A percentile compares a stretch with the other conserved stretches of the same genome.
Conservation (phyloP, 2,329 filamentous ascomycete genomes). For the Xylaria sp. region DNA sequence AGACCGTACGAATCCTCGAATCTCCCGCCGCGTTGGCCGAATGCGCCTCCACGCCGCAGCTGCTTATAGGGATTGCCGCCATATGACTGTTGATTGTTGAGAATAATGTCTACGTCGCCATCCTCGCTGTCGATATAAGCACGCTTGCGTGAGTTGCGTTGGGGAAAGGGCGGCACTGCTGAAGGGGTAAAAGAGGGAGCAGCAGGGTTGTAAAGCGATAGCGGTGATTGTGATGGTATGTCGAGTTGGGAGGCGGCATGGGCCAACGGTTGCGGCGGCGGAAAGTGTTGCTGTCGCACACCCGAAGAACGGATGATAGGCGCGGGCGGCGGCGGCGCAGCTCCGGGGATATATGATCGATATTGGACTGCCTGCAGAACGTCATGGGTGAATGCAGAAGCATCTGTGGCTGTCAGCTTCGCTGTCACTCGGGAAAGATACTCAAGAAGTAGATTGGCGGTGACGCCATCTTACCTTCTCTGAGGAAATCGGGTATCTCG, state of each 20-base stretch:
- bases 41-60: slow-evolving; percentile 47
- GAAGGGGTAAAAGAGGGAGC: slow-evolving; percentile 15
- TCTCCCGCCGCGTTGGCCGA: slow-evolving; percentile 33
- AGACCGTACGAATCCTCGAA: slow-evolving; percentile 31
- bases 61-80: slow-evolving; percentile 51
- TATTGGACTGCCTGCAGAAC: slow-evolving; percentile 61
- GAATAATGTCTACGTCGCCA: slow-evolving; percentile 33
- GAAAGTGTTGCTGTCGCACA: slow-evolving; percentile 10
- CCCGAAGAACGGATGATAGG: slow-evolving; percentile 4
- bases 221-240: slow-evolving; percentile 10
- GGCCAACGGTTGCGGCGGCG: slow-evolving; percentile 10
- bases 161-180: slow-evolving; percentile 14
- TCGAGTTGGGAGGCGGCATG: slow-evolving; percentile 19
- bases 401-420: slow-evolving; percentile 39
- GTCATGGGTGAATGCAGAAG: slow-evolving; percentile 61
- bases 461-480: slow-evolving; percentile 47
- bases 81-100: slow-evolving; percentile 23
- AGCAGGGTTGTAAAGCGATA: slow-evolving; percentile 12
- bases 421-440: background rate
- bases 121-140: slow-evolving; percentile 50
- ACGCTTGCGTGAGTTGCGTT: slow-evolving; percentile 45
- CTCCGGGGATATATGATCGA: slow-evolving; percentile 56
- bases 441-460: background rate
- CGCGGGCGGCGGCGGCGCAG: slow-evolving; percentile 38
- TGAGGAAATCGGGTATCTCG: slow-evolving; percentile 70